Base-by-base conservation (phyloP, 164 flowering plant genomes). In the Aristolochia contorta region DNA sequence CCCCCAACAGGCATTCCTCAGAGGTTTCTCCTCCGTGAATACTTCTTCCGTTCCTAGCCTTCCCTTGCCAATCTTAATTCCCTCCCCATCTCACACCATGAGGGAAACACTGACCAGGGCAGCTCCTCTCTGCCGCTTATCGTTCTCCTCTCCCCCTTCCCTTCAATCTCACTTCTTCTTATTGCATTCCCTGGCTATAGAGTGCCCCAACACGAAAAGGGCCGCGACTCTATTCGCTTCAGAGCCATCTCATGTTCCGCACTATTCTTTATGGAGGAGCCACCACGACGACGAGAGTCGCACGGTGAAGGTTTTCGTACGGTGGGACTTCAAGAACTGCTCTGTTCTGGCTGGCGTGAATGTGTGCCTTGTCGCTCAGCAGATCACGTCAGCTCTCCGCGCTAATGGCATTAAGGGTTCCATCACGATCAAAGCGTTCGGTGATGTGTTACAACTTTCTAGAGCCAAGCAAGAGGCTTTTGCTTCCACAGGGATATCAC, bases 301-400 rank as follows among this genome's bases (percentile, higher is more conserved):
- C 18, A 71, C 63, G 16, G 94, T 93, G 20, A 79, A 74, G 75
- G 91, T 89, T 0, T 83, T 89, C 0, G 98, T 93, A 3, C 90
- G 97, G 98, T 93, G 98, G 98, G 98, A 93, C 68, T 77, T 93
- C 54, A 92, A 93, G 81, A 93, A 85, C 62, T 90, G 97, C 60
- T 0, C 47, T 15, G 12, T 84, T 14, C 92, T 94, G 6, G 16
- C 47, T 4, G 87, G 85, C 8, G 75, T 63, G 4, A 86, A 81
- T 61, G 89, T 73, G 0, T 73, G 62, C 62, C 77, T 47, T 58
- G 78, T 93, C 7, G 66, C 83, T 0, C 79, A 78, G 4, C 22
- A 63, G 16, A 83, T 90, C 16, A 75, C 82, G 0, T 65, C 82
- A 16, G 98, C 97, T 0, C 57, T 86, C 8, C 76, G 98, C 63